A percentile compares a stretch with the other conserved stretches of the same genome.
Conservation (phyloP, 2,329 filamentous ascomycete species). For the Mollisiaceae sp. region DNA sequence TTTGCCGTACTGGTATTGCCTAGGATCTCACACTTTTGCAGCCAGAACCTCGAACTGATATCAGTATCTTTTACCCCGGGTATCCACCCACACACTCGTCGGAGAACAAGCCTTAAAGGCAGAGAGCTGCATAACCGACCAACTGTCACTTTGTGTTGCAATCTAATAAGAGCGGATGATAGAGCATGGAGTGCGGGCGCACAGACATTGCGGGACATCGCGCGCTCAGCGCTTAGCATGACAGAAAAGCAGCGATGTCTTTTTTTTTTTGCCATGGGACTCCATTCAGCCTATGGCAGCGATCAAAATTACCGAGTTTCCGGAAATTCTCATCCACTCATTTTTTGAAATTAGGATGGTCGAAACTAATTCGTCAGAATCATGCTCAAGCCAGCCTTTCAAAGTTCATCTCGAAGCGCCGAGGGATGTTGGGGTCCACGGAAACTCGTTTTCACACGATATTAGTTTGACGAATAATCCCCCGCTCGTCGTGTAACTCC, state of each 20-base stretch:
- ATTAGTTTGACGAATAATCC: not conserved
- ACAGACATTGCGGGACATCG: slow-evolving; percentile 34
- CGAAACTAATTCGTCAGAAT: slow-evolving; percentile 32
- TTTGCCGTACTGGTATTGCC: slow-evolving; percentile 16
- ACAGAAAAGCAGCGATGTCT: slow-evolving; percentile 27
- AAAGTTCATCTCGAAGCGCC: slow-evolving; percentile 51
- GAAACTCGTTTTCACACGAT: not conserved
- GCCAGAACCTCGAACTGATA: slow-evolving; percentile 4
- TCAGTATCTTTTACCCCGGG: slow-evolving; percentile 17
- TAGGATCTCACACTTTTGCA: not conserved
- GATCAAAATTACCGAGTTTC: slow-evolving; percentile 24
- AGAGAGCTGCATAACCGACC: slow-evolving; percentile 28
- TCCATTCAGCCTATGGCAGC: slow-evolving; percentile 30
- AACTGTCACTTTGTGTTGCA: slow-evolving; percentile 15
- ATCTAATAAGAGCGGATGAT: slow-evolving; percentile 12
- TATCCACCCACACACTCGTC: slow-evolving; percentile 11
- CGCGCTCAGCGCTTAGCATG: slow-evolving; percentile 33
- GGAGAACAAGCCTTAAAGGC: slow-evolving; percentile 25
- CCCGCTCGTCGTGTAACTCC: slow-evolving; percentile 12
- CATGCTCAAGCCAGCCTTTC: slow-evolving; percentile 46
- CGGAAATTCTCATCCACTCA: slow-evolving; percentile 36
- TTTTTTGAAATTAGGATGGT: slow-evolving; percentile 39
- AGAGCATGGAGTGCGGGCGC: slow-evolving; percentile 22
- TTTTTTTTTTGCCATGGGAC: slow-evolving; percentile 14
- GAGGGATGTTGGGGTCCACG: slow-evolving; percentile 25